These are phyloP conservation scores for Fusarium veterinarium DNA, from an alignment of 2,329 filamentous ascomycete species.

Conservation along the genomic window DNA sequence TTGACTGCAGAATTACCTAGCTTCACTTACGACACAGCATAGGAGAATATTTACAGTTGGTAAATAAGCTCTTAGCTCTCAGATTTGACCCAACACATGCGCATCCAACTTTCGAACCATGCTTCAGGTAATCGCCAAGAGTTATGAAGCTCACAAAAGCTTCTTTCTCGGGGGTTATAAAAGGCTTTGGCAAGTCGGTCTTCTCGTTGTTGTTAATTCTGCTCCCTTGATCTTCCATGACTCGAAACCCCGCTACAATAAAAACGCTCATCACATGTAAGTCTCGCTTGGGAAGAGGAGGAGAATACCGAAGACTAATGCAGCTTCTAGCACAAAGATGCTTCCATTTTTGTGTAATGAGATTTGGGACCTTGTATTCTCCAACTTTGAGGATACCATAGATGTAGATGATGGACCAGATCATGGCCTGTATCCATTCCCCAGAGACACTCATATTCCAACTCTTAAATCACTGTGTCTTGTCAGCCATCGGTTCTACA, in stretches of 20 bases:
- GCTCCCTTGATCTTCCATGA: background rate
- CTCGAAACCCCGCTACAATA: background rate
- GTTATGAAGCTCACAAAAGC: background rate
- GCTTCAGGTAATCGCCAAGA: background rate
- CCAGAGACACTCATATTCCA: background rate
- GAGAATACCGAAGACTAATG: background rate
- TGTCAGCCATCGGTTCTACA: background rate
- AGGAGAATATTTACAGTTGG: background rate
- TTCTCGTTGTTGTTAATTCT: background rate
- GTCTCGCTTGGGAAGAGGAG: background rate
- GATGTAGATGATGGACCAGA: background rate
- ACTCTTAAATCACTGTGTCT: background rate
- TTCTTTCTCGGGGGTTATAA: background rate
- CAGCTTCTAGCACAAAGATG: background rate
- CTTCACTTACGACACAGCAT: background rate
- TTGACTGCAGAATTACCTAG: background rate
- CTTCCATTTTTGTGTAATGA: background rate
- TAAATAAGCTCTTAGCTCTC: background rate
- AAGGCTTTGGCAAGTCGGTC: background rate
- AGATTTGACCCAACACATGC: no score
- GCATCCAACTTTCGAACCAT: background rate
- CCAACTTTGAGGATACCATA: background rate
- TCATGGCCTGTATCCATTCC: background rate
- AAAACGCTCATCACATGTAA: background rate
- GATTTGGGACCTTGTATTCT: background rate